Percentiles rank a stretch among this genome's conserved stretches.
phyloP scores from a whole-genome alignment of 345 rosid genomes.

The Eucalyptus regnans region DNA sequence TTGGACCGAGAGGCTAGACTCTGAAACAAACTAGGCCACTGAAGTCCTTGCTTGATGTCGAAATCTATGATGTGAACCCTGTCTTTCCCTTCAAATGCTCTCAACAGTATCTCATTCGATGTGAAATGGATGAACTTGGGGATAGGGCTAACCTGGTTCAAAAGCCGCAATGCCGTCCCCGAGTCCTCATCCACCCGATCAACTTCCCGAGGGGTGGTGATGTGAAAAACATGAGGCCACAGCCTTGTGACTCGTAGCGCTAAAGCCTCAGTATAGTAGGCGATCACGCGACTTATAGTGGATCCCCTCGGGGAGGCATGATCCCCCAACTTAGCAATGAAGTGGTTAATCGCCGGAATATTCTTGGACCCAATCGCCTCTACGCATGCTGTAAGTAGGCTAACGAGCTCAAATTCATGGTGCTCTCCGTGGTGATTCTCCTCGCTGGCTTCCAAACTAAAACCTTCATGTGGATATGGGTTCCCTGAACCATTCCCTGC shows the following conservation, averaged over 20 bases:
- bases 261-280: constrained; percentile 84
- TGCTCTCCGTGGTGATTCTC: constrained; percentile 37
- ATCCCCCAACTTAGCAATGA: constrained; percentile 62
- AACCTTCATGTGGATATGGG: constrained; percentile 26
- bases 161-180: constrained; percentile 71
- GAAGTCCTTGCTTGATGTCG: constrained; percentile 95
- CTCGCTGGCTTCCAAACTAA: constrained; percentile 22
- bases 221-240: constrained; percentile 87
- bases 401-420: constrained; percentile 68
- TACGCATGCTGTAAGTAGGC: constrained; percentile 59
- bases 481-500: constrained; percentile 49
- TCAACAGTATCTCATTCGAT: constrained; percentile 73
- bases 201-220: constrained; percentile 67
- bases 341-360: constrained; percentile 47
- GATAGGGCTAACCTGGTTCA: constrained; percentile 87
- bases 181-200: constrained; percentile 63
- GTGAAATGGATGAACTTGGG: constrained; percentile 91
- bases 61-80: constrained; percentile 89
- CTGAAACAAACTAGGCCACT: constrained; percentile 96
- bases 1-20: constrained; percentile 68
- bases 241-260: constrained; percentile 69
- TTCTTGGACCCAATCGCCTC: constrained; percentile 76
- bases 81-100: constrained; percentile 92
- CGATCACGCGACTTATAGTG: constrained; percentile 53
- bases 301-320: constrained; percentile 78